phyloP scores from a whole-genome alignment of 768 basidiomycete genomes.

The Phlebiopsis flavidoalba region DNA sequence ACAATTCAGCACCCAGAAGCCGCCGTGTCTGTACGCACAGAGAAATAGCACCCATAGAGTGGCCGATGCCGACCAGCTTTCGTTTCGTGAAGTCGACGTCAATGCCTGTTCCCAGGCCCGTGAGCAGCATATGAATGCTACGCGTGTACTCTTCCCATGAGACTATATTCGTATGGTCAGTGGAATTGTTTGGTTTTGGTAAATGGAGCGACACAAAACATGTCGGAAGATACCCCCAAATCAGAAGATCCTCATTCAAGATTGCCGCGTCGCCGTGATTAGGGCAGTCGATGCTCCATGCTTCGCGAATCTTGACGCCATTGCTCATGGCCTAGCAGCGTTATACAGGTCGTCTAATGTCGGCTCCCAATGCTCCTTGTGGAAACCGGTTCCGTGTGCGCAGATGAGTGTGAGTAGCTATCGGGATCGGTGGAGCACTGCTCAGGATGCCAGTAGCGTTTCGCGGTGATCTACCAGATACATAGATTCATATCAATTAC shows the following conservation, averaged over 20 bases:
- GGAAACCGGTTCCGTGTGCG: slow-evolving; percentile 49
- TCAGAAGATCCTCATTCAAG: slow-evolving; percentile 40
- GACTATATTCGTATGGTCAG: not conserved
- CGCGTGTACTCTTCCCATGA: slow-evolving; percentile 50
- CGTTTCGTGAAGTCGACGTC: slow-evolving; percentile 45
- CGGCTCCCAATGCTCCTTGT: slow-evolving; percentile 60
- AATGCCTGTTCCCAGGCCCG: slow-evolving; percentile 42
- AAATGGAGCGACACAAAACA: slow-evolving; percentile 30
- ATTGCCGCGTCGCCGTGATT: slow-evolving; percentile 51
- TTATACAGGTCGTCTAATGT: slow-evolving; percentile 41
- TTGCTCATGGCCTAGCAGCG: slow-evolving; percentile 15
- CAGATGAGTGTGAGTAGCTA: slow-evolving; percentile 45
- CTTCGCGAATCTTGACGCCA: slow-evolving; percentile 36
- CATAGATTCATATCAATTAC: not conserved
- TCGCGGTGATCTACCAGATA: slow-evolving; percentile 28
- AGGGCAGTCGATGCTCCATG: slow-evolving; percentile 48
- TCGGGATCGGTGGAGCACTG: slow-evolving; percentile 30
- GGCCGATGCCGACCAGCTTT: slow-evolving; percentile 46
- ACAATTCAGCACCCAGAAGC: not conserved
- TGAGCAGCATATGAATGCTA: slow-evolving; percentile 40
- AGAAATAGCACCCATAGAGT: slow-evolving; percentile 48
- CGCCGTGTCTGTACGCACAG: slow-evolving; percentile 26
- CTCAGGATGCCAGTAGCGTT: slow-evolving; percentile 41
- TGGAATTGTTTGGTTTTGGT: no score
- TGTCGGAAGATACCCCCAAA: slow-evolving; percentile 33